phyloP scores from a whole-genome alignment of 2,329 filamentous ascomycete species.

The Exophiala aquamarina region DNA sequence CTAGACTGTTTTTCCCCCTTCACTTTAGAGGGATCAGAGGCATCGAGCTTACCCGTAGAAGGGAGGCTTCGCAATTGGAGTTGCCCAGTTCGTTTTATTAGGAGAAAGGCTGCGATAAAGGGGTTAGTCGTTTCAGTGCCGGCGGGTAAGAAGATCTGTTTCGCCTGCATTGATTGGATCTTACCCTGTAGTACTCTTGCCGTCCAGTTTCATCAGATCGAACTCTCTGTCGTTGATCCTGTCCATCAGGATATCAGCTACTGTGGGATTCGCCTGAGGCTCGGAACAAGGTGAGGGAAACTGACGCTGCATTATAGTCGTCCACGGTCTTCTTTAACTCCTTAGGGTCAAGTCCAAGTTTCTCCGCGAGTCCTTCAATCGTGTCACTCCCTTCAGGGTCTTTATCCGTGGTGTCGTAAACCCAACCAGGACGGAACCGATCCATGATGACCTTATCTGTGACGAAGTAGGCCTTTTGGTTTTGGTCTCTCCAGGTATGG shows the following conservation, averaged over 20 bases:
- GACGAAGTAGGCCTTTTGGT: conserved; percentile 43
- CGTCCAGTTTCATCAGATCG: conserved; percentile 40
- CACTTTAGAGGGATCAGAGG: too few relatives aligned
- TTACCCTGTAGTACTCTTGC: conserved; percentile 36
- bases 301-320: conserved; percentile 39
- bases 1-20: too few relatives aligned
- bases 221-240: conserved; percentile 38
- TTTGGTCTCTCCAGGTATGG: conserved; percentile 42
- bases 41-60: conserved; percentile 36
- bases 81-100: conserved; percentile 42
- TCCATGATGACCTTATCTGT: conserved; percentile 44
- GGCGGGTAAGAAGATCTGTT: too few relatives aligned
- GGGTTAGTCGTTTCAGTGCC: background rate
- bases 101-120: conserved; percentile 34
- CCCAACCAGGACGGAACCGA: conserved; percentile 43
- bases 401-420: conserved; percentile 44
- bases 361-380: conserved; percentile 40
- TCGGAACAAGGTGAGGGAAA: background rate
- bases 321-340: conserved; percentile 40
- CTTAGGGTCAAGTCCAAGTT: conserved; percentile 38
- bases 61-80: conserved; percentile 37
- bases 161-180: background rate
- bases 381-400: conserved; percentile 42
- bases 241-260: background rate
- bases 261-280: background rate